phyloP scores from a whole-genome alignment of 2,329 filamentous ascomycete genomes.

The Fusarium sp. region DNA sequence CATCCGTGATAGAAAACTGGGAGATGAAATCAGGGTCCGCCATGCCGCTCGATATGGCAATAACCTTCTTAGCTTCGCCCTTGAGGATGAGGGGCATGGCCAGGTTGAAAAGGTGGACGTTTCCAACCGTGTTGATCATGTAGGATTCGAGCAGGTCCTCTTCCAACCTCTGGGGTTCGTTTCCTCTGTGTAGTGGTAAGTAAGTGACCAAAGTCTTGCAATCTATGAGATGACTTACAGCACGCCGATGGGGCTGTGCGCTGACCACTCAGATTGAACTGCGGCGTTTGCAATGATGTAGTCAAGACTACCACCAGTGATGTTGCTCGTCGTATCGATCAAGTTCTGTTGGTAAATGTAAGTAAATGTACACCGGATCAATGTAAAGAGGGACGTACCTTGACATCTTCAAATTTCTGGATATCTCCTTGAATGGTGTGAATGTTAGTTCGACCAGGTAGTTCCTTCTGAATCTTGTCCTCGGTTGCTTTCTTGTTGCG shows the following conservation, averaged over 20 bases:
- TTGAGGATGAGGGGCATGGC: slow-evolving; percentile 66
- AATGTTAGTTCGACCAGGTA: slow-evolving; percentile 46
- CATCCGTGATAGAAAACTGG: slow-evolving; percentile 52
- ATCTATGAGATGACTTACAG: slow-evolving; percentile 24
- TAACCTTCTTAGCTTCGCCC: slow-evolving; percentile 66
- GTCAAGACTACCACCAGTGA: slow-evolving; percentile 59
- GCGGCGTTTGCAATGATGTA: slow-evolving; percentile 66
- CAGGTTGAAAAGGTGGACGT: slow-evolving; percentile 65
- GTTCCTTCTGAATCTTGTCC: slow-evolving; percentile 50
- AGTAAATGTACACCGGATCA: fast-evolving
- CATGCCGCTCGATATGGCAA: slow-evolving; percentile 61
- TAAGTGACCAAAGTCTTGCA: fast-evolving
- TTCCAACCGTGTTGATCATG: slow-evolving; percentile 64
- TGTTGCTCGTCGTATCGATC: slow-evolving; percentile 48
- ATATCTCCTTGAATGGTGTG: slow-evolving; percentile 36
- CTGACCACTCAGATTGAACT: slow-evolving; percentile 48
- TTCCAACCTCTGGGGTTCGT: slow-evolving; percentile 25
- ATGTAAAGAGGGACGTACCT: not conserved
- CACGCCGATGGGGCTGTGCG: slow-evolving; percentile 21
- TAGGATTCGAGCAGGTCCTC: slow-evolving; percentile 47
- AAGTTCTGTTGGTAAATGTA: not conserved
- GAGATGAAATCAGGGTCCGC: slow-evolving; percentile 61
- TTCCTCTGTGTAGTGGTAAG: not conserved
- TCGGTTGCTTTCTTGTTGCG: slow-evolving; percentile 58
- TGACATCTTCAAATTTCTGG: slow-evolving; percentile 1